Conservation (phyloP, 805 yeast genomes). For the Babjeviella inositovora region DNA sequence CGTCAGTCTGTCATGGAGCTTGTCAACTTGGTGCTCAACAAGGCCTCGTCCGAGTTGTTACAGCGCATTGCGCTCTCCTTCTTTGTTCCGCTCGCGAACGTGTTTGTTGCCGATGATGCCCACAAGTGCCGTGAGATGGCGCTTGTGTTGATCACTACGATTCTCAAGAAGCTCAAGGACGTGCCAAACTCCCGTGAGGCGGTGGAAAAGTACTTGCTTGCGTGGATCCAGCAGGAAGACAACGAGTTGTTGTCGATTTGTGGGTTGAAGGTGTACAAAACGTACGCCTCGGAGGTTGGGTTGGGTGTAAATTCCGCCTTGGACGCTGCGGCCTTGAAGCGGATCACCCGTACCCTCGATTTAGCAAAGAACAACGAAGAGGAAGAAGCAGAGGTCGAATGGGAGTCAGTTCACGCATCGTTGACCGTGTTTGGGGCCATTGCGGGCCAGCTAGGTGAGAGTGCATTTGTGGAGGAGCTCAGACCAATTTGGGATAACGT, state of each 20-base stretch:
- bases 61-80: slow-evolving; percentile 55
- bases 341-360: slow-evolving; percentile 9
- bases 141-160: slow-evolving; percentile 32
- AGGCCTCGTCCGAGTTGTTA: slow-evolving; percentile 43
- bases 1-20: slow-evolving; percentile 85
- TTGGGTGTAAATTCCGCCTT: slow-evolving; percentile 16
- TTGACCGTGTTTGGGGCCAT: slow-evolving; percentile 32
- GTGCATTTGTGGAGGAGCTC: slow-evolving; percentile 10
- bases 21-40: slow-evolving; percentile 51
- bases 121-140: slow-evolving; percentile 79
- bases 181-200: slow-evolving; percentile 13
- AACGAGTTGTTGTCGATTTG: slow-evolving; percentile 45
- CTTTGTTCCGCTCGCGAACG: slow-evolving; percentile 69
- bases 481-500: slow-evolving; percentile 32
- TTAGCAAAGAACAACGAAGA: slow-evolving; percentile 16
- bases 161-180: slow-evolving; percentile 32
- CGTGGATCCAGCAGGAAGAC: slow-evolving; percentile 49
- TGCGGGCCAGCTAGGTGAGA: slow-evolving; percentile 14
- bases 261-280: slow-evolving; percentile 57
- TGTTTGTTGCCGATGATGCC: slow-evolving; percentile 62
- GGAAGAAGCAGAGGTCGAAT: slow-evolving; percentile 27
- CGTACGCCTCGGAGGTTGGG: slow-evolving; percentile 36
- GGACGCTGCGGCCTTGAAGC: slow-evolving; percentile 17
- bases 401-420: slow-evolving; percentile 69
- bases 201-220: slow-evolving; percentile 22